Evolutionary conservation across 1,284 basidiomycete species (phyloP).

Genomic region (Coniferiporia sulphurascens): DNA sequence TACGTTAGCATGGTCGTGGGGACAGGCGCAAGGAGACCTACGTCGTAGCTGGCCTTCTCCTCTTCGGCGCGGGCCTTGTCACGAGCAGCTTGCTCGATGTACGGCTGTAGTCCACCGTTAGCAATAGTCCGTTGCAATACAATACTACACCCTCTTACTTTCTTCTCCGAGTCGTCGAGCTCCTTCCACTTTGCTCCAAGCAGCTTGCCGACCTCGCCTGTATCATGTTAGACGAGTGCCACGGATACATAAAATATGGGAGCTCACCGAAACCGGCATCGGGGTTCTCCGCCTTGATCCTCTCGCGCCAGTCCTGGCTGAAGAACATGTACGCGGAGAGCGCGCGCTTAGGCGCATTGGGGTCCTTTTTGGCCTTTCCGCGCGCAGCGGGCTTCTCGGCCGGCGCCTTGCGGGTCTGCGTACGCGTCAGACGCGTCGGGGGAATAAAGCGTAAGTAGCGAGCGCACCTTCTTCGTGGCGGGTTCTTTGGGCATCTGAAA

Average conservation of each 20-base stretch:
- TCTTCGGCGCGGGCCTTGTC: constrained; percentile 84
- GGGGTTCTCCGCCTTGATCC: constrained; percentile 93
- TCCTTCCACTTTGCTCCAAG: constrained; percentile 73
- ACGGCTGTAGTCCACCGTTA: constrained; percentile 56
- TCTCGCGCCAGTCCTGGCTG: constrained; percentile 91
- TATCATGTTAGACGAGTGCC: constrained; percentile 18
- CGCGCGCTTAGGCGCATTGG: constrained; percentile 83
- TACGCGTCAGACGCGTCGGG: constrained; percentile 2
- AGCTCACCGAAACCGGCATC: constrained; percentile 83
- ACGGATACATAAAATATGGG: constrained; percentile 1
- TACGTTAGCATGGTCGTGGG: constrained; percentile 18
- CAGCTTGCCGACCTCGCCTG: constrained; percentile 65
- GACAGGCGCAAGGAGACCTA: constrained; percentile 30
- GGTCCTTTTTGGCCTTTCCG: constrained; percentile 65
- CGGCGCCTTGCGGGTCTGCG: constrained; percentile 54
- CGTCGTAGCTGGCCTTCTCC: constrained; percentile 75
- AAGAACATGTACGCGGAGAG: constrained; percentile 99
- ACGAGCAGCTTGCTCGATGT: constrained; percentile 77
- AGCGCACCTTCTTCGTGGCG: constrained; percentile 62
- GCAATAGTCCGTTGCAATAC: constrained; percentile 4
- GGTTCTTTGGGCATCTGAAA: constrained; percentile 77
- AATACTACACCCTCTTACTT: constrained; percentile 43
- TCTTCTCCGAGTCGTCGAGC: constrained; percentile 63
- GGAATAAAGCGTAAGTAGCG: background rate
- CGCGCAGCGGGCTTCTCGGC: constrained; percentile 47